These are phyloP conservation scores for Dothidotthia symphoricarpi DNA, from an alignment of 2,329 filamentous ascomycete species.

Conservation along the genomic window DNA sequence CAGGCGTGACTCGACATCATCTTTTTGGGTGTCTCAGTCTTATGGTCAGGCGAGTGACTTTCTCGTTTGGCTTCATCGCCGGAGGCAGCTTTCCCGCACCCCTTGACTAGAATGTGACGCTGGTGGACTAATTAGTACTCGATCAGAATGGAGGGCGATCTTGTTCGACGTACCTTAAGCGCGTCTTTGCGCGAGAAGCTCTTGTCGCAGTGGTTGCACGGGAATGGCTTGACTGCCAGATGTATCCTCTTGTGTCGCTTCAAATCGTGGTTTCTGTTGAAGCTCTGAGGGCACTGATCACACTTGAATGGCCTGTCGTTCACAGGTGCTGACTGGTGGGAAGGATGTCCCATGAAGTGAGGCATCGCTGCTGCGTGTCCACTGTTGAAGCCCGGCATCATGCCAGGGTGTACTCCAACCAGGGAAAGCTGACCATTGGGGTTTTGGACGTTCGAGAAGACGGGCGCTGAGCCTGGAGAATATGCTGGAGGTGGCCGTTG, in stretches of 20 bases:
- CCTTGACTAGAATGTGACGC: conserved; percentile 67
- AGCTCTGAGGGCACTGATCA: conserved; percentile 86
- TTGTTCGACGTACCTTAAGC: conserved; percentile 73
- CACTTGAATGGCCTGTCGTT: conserved; percentile 93
- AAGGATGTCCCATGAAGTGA: conserved; percentile 55
- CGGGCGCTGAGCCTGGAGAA: conserved; percentile 57
- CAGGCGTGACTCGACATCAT: conserved; percentile 17
- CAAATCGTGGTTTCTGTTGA: conserved; percentile 93
- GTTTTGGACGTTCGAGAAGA: conserved; percentile 76
- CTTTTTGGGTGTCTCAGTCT: conserved; percentile 18
- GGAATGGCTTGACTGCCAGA: conserved; percentile 91
- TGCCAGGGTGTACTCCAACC: conserved; percentile 59
- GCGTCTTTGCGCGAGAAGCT: conserved; percentile 96
- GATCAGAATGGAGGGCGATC: conserved; percentile 39
- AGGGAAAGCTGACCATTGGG: conserved; percentile 71
- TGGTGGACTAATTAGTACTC: conserved; percentile 28
- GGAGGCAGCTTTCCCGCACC: conserved; percentile 56
- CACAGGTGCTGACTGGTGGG: conserved; percentile 52
- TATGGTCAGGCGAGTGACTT: conserved; percentile 32
- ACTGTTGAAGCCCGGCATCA: conserved; percentile 61
- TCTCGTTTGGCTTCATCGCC: conserved; percentile 37
- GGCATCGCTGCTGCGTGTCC: conserved; percentile 66
- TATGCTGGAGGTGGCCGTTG: conserved; percentile 47
- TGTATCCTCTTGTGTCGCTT: conserved; percentile 97
- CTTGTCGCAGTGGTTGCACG: conserved; percentile 88